Conservation (phyloP, 371 early-diverging fungal species). For the Mortierella sp. region DNA sequence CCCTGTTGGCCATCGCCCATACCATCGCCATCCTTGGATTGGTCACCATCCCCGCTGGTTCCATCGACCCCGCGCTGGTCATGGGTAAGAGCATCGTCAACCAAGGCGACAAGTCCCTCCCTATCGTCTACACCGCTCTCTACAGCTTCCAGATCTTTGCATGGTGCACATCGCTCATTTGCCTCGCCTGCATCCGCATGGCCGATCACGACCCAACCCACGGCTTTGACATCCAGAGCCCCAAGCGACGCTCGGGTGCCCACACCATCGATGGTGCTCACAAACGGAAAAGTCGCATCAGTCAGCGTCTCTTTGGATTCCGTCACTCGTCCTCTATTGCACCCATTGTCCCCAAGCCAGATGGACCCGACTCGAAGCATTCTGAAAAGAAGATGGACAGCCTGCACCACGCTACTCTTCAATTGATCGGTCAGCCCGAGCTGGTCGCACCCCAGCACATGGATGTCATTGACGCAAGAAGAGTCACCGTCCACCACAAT, state of each 20-base stretch:
- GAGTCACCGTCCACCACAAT: constrained; percentile 11
- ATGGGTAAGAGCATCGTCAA: constrained; percentile 19
- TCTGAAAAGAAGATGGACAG: no score
- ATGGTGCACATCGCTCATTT: constrained; percentile 23
- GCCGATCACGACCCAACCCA: constrained; percentile 9
- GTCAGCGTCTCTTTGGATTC: constrained; percentile 30
- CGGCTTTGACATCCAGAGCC: constrained; percentile 26
- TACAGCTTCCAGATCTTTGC: constrained; percentile 19
- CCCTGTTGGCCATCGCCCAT: constrained; percentile 23
- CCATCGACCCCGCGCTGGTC: constrained; percentile 16
- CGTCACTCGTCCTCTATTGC: constrained; percentile 31
- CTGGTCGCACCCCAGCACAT: background rate
- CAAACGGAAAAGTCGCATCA: constrained; percentile 6
- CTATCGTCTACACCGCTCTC: constrained; percentile 13
- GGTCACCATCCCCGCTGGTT: constrained; percentile 9
- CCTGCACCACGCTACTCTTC: no score
- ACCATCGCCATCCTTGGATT: constrained; percentile 21
- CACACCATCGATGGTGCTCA: constrained; percentile 1
- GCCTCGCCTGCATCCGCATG: constrained; percentile 19
- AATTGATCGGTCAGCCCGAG: background rate
- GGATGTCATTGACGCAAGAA: constrained; percentile 11
- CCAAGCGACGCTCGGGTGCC: constrained; percentile 6
- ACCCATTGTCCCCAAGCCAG: constrained; percentile 7
- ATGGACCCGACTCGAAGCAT: no score
- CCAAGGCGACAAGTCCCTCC: constrained; percentile 2